A percentile compares a stretch with the other conserved stretches of the same genome.
Conservation (phyloP, 2,329 filamentous ascomycete species). For the Triangularia setosa region DNA sequence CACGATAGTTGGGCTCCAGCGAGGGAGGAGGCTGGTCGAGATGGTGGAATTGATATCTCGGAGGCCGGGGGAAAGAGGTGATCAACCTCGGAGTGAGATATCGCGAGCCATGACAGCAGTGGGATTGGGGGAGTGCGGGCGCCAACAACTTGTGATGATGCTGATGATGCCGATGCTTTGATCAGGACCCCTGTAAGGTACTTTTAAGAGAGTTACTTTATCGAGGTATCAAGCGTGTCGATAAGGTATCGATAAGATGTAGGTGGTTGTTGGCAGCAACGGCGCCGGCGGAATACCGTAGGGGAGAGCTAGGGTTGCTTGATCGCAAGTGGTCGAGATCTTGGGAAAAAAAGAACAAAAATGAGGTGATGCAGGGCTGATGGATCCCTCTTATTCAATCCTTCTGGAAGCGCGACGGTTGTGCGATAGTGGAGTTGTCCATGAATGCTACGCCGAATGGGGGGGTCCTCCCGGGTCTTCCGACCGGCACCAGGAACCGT, state of each 20-base stretch:
- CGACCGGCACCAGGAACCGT: slow-evolving; percentile 12
- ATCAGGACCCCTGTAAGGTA: neutral
- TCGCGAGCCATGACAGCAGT: slow-evolving; percentile 18
- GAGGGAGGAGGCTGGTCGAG: neutral
- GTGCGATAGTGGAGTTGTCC: slow-evolving; percentile 3
- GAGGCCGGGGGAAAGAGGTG: slow-evolving; percentile 4
- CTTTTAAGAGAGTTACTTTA: too few species aligned
- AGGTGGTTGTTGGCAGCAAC: neutral
- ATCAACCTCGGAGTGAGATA: slow-evolving; percentile 18
- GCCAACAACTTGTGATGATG: neutral
- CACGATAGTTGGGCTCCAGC: neutral
- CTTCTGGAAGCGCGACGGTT: slow-evolving; percentile 22
- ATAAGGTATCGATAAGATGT: neutral
- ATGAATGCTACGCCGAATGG: slow-evolving; percentile 19
- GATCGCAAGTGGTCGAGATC: neutral
- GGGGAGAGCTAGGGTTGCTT: neutral
- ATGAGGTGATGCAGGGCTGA: slow-evolving; percentile 22
- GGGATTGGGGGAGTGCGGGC: neutral
- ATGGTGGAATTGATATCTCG: neutral
- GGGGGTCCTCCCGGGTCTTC: slow-evolving; percentile 15
- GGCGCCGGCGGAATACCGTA: too few species aligned
- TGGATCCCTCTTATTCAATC: slow-evolving; percentile 20
- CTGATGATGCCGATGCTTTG: neutral
- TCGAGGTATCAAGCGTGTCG: neutral
- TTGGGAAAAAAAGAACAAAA: neutral